These are phyloP conservation scores for Oryza meyeriana DNA, from an alignment of 176 grass and related monocot species.

Conservation along the genomic window DNA sequence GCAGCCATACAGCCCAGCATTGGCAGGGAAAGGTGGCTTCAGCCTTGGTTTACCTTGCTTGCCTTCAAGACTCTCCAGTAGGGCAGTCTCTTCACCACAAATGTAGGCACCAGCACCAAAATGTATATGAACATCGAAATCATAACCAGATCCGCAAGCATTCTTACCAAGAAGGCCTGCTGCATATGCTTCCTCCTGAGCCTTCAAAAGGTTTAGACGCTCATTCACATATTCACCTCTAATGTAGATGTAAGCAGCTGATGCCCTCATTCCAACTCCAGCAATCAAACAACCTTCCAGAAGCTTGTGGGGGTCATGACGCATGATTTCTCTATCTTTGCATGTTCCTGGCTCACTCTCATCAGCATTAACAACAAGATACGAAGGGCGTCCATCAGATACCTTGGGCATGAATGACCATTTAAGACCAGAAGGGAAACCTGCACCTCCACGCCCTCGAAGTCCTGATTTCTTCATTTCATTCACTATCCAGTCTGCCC, in stretches of 20 bases:
- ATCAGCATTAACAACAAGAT: conserved; percentile 97
- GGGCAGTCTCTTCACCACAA: conserved; percentile 93
- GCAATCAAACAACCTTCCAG: conserved; percentile 92
- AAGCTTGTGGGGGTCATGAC: conserved; percentile 90
- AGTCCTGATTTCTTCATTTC: conserved; percentile 96
- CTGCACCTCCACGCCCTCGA: conserved; percentile 86
- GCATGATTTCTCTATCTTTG: conserved; percentile 97
- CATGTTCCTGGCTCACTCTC: conserved; percentile 96
- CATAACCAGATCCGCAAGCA: conserved; percentile 90
- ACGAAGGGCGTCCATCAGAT: conserved; percentile 79
- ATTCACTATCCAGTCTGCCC: conserved; percentile 86
- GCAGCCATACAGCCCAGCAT: conserved; percentile 80
- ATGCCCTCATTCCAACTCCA: conserved; percentile 87
- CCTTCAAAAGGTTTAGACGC: conserved; percentile 70
- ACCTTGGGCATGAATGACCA: conserved; percentile 99
- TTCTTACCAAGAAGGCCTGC: conserved; percentile 86
- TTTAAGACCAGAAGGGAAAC: conserved; percentile 90
- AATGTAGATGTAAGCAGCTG: conserved; percentile 95
- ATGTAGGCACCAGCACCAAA: conserved; percentile 96
- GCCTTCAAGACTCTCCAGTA: conserved; percentile 91
- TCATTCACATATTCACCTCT: conserved; percentile 97
- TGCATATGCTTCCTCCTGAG: conserved; percentile 79
- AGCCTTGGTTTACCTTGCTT: conserved; percentile 88
- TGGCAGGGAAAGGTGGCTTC: conserved; percentile 92
- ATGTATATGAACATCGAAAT: conserved; percentile 90